Evolutionary conservation across 2,329 filamentous ascomycete species (phyloP), one percentile per base, ranked within the genome.

Genomic region (Onygenales sp.): DNA sequence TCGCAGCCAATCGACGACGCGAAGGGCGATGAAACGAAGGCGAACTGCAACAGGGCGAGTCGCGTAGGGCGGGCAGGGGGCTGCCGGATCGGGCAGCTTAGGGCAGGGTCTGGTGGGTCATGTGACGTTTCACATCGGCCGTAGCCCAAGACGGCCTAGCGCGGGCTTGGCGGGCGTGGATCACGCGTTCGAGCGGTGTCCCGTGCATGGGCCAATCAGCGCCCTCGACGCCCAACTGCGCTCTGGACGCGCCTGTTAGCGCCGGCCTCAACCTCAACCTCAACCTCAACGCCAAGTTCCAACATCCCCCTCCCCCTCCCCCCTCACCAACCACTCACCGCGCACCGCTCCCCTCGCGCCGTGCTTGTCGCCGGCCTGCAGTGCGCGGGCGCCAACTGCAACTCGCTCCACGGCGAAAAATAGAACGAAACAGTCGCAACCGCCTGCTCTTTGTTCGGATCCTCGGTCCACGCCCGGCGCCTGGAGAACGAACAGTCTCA

Each of bases 361-460:
- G 39, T 42, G 39, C 8, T 42, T 14, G 42, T n/a, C 17, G 34
- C 46, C 17, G 17, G 2, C 17, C 17, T 47, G 37, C 10, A 10
- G 37, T n/a, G 11, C 31, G 10, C 10, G 43, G 21, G 52, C 56
- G 17, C 50, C 56, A 54, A 33, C 52, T 42, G 53, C 54, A n/a
- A 62, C 52, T 53, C 42, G 39, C 42, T 34, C 10, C 48, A n/a
- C 39, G 27, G 33, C 48, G 1, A 9, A 39, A 39, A 39, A 50
- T 36, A 49, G 31, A 21, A 11, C 32, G 31, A 52, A 37, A 56
- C 56, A 52, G 53, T 53, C 54, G 54, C 56, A 63, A 49, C 60
- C 63, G 31, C 53, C 59, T 14, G 37, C 11, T 11, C 37, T 27
- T 27, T 27, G 21, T 27, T 27, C 21, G 21, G 21, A 3, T 27